Evolutionary conservation across 441 rosid species (phyloP), one percentile per base, ranked within the genome.

Genomic region (Gossypium davidsonii): DNA sequence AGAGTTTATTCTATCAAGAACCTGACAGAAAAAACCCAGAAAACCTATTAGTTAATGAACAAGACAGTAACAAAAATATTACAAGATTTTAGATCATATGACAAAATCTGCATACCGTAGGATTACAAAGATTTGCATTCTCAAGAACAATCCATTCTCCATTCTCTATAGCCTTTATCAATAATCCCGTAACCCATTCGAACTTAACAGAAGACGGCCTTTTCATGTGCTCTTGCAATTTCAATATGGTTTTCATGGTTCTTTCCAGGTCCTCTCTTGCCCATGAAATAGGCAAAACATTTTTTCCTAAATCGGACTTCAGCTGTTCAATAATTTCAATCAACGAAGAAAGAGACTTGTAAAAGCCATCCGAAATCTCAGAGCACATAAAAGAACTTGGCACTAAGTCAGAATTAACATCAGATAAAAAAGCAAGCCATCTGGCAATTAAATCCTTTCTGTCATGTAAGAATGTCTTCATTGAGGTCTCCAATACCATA

Each of bases 1-100:
- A 42, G 99, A 96, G 84, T 96, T 96, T 82, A 96, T 93, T 78
- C 99, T 88, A 81, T 96, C 99, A 71, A 96, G 99, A 81, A 96
- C 98, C 99, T 95, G 77, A 78, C 63, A 63, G 14, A 23, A 73
- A 74, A 67, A 70, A 73, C 44, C 14, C 48, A 28, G 67, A 67
- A 49, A 39, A 66, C 57, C 3, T 76, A 49, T 31, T 46, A 59
- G 72, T 21, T 12, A 46, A 67, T 17, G 71, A 49, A 28, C 9
- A 46, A 20, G 10, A 68, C 57, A 66, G 55, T 58, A 56, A 58
- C 44, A 49, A 61, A 78, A 49, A 73, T 57, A 34, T 26, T 52
- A 57, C 58, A 75, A 37, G 26, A 64, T 60, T 71, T 3, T 39
- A 65, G 76, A 73, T n/a, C 72, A 11, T 39, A 70, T 57, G 48